Conservation (phyloP, 2,329 filamentous ascomycete genomes). For the Aspergillus pseudoglaucus region DNA sequence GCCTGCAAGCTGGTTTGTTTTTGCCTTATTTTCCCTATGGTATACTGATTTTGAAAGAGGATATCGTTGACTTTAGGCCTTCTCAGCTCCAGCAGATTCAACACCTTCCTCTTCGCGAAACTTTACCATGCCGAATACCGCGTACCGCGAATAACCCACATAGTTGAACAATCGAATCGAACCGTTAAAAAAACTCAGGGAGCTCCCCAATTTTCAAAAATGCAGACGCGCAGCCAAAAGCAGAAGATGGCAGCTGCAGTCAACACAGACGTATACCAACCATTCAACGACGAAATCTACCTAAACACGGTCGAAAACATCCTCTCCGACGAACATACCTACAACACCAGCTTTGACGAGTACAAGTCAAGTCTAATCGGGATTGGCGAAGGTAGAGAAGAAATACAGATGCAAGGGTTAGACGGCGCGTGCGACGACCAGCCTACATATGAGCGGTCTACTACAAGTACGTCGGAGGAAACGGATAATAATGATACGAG, state of each 20-base stretch:
- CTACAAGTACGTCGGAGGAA: neutral
- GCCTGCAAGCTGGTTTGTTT: no score
- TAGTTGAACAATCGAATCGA: neutral
- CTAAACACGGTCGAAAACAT: constrained; percentile 17
- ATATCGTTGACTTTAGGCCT: neutral
- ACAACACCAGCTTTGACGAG: constrained; percentile 12
- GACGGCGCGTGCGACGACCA: no score
- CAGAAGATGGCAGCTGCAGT: constrained; percentile 1
- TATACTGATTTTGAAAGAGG: neutral
- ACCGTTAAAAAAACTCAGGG: neutral
- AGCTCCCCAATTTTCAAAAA: neutral
- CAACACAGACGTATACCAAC: constrained; percentile 14
- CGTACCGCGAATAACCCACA: neutral
- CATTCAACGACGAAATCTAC: constrained; percentile 13
- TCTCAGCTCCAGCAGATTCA: neutral
- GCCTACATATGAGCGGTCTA: no score
- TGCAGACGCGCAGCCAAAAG: neutral
- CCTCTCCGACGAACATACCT: constrained; percentile 17
- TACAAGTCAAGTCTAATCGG: neutral
- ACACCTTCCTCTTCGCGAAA: neutral
- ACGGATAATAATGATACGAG: neutral
- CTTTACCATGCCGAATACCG: neutral
- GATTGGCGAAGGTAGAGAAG: no score
- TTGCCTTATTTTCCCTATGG: no score
- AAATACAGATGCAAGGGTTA: no score